These are phyloP conservation scores for Erodium texanum DNA, from an alignment of 441 rosid genomes.

Conservation along the genomic window DNA sequence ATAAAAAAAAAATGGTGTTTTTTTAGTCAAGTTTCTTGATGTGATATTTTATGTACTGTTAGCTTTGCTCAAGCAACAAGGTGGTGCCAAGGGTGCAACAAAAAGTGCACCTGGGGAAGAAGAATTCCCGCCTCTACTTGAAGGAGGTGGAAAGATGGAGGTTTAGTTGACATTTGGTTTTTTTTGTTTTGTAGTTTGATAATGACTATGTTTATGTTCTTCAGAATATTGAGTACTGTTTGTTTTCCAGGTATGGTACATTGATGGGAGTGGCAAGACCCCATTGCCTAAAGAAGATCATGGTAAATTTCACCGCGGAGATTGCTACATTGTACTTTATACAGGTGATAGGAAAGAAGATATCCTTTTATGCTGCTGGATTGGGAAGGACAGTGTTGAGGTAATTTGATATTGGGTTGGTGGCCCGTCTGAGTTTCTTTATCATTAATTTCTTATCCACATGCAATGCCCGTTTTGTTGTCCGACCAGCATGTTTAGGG, in stretches of 20 bases:
- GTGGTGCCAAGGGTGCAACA: conserved; percentile 69
- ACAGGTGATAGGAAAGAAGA: conserved; percentile 97
- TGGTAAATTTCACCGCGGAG: conserved; percentile 93
- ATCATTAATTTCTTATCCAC: no score
- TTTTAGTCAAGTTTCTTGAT: conserved; percentile 22
- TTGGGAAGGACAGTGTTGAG: conserved; percentile 82
- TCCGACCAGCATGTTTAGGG: no score
- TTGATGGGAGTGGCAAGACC: conserved; percentile 78
- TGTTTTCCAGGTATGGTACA: conserved; percentile 72
- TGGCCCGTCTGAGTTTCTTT: no score
- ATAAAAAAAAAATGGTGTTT: conserved; percentile 1
- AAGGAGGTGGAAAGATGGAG: conserved; percentile 98
- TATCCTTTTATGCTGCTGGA: conserved; percentile 77
- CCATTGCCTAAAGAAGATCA: conserved; percentile 68
- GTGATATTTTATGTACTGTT: conserved; percentile 20
- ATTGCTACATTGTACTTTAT: conserved; percentile 87
- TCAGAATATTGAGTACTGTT: conserved; percentile 13
- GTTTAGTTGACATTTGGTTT: conserved; percentile 30
- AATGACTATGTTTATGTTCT: background rate
- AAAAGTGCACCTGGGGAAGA: conserved; percentile 71
- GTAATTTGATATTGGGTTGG: no score
- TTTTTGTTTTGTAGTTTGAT: conserved; percentile 6
- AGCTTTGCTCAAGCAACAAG: conserved; percentile 99
- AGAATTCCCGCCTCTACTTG: conserved; percentile 94
- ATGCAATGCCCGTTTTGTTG: no score